phyloP scores from a whole-genome alignment of 164 flowering plant species.

The Vitis labrusca region DNA sequence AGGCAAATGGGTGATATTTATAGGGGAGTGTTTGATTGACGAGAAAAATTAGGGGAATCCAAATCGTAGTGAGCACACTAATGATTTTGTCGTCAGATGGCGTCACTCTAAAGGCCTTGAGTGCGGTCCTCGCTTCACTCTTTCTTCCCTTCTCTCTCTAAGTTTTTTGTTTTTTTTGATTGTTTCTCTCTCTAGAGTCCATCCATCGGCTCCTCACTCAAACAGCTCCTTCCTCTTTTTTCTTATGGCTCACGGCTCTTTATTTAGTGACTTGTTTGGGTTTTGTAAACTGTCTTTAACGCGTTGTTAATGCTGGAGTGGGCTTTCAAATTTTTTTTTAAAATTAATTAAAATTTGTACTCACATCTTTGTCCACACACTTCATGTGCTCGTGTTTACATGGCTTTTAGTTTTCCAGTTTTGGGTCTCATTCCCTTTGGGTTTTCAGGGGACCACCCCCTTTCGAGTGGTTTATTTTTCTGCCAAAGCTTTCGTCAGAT shows the following conservation, averaged over 20 bases:
- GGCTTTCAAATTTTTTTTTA: no score
- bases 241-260: constrained; percentile 29
- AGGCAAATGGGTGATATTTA: neutral
- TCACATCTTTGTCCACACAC: no score
- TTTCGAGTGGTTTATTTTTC: no score
- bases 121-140: constrained; percentile 17
- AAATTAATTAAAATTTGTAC: no score
- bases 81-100: constrained; percentile 14
- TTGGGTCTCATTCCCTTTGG: no score
- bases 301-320: no score
- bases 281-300: neutral
- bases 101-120: constrained; percentile 20
- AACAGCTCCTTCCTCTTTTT: neutral
- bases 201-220: constrained; percentile 7
- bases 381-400: no score
- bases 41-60: neutral
- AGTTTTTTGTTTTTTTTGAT: neutral
- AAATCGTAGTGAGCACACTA: constrained; percentile 22
- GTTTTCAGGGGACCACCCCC: no score
- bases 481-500: no score
- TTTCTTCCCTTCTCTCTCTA: neutral
- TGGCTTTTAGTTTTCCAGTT: no score
- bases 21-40: neutral
- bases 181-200: neutral
- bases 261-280: neutral